A percentile compares a stretch with the other conserved stretches of the same genome.
Evolutionary conservation across 805 yeast species (phyloP).

Genomic region (Saturnispora besseyi): DNA sequence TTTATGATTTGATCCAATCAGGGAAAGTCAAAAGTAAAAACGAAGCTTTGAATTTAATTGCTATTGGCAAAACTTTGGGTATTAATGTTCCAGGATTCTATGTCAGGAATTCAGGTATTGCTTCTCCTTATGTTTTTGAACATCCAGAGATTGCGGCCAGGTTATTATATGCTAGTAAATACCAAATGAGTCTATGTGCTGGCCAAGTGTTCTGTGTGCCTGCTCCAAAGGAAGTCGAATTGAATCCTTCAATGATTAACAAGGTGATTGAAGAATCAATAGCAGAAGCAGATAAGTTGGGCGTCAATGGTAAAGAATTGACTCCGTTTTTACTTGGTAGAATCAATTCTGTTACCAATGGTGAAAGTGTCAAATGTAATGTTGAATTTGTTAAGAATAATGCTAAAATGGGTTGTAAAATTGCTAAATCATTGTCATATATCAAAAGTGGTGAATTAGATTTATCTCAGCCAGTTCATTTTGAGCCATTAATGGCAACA

Average conservation of each 20-base stretch:
- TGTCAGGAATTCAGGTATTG: constrained; percentile 63
- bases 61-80: constrained; percentile 4
- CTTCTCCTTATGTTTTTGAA: constrained; percentile 58
- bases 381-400: constrained; percentile 70
- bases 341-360: constrained; percentile 61
- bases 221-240: constrained; percentile 57
- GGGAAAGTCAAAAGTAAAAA: not conserved
- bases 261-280: constrained; percentile 51
- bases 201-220: constrained; percentile 80
- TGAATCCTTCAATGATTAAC: constrained; percentile 44
- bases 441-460: constrained; percentile 22
- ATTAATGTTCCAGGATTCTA: constrained; percentile 69
- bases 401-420: constrained; percentile 56
- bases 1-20: not conserved
- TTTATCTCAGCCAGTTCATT: not conserved
- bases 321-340: constrained; percentile 69
- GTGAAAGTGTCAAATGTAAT: constrained; percentile 62
- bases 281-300: constrained; percentile 40
- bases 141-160: constrained; percentile 51
- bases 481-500: not conserved
- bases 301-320: constrained; percentile 60
- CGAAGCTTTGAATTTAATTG: not conserved
- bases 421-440: constrained; percentile 45
- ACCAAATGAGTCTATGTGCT: constrained; percentile 42
- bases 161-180: constrained; percentile 41